Base-by-base conservation (phyloP, 108 stramenopile genomes). In the Seminavis robusta region DNA sequence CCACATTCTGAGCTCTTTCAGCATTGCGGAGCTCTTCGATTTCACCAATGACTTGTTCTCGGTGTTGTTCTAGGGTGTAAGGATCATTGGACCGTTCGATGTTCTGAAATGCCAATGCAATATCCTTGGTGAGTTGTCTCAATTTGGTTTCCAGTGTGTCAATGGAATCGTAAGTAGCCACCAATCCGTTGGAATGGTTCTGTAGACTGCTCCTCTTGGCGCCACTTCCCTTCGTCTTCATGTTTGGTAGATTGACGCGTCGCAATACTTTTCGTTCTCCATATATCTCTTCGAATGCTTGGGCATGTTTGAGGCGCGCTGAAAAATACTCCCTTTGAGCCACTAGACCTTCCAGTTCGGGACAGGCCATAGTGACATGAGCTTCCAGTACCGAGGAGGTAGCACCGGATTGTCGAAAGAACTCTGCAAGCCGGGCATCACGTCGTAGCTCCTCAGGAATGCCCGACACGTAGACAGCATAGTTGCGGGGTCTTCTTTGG, bases 221-320 rank as follows among this genome's bases (percentile, higher is more conserved):
- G 32, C 23, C 27, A 1, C 46, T 34, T 17, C 79, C 76, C n/a
- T 56, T 67, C 0, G n/a, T n/a, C n/a, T n/a, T n/a, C n/a, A n/a
- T n/a, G n/a, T n/a, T n/a, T n/a, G n/a, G n/a, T n/a, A n/a, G n/a
- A n/a, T n/a, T n/a, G n/a, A n/a, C n/a, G n/a, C n/a, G n/a, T n/a
- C n/a, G n/a, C n/a, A n/a, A n/a, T n/a, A n/a, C n/a, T n/a, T n/a
- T n/a, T n/a, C n/a, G n/a, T n/a, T n/a, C n/a, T n/a, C n/a, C n/a
- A n/a, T n/a, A n/a, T n/a, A 74, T 38, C 19, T 67, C 55, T 30
- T 68, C 42, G 4, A 88, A 13, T 16, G 72, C 73, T 13, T 83
- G 61, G 32, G 76, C 71, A 64, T 80, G 83, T 46, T 84, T 83
- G 33, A 84, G 44, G 20, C 83, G 71, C 4, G 58, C 54, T 11